Evolutionary conservation across 2,329 filamentous ascomycete genomes (phyloP), one percentile per base, ranked within the genome.

Genomic region (Alternaria sp.): DNA sequence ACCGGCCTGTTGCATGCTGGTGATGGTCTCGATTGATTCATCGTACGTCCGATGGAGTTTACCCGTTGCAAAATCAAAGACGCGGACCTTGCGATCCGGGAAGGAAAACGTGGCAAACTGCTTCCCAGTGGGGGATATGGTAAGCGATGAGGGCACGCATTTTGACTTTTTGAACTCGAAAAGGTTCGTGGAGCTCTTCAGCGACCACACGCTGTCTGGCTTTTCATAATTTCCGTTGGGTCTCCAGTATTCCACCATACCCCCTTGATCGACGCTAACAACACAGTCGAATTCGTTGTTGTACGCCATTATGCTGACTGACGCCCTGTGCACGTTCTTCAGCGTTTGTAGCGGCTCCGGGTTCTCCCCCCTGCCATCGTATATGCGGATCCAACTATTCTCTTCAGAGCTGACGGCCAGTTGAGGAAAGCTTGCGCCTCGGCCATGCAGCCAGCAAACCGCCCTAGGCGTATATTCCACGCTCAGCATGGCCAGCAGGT

Each of bases 101-200:
- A 97, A 89, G 0, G 95, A 99, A 68, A 95, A 89, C 0, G 92
- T 90, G 2, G 90, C 92, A 72, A 99, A 95, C 59, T 93, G 91
- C 56, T 90, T 86, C 5, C 94, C 93, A 0, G 90, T 90, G 0
- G 93, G 93, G 0, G 95, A 97, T 45, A 99, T 85, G 0, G 90
- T 91, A 48, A 99, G 82, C 10, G 91, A 91, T 4, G 88, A 87
- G 0, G 94, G 93, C 0, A 90, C 86, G 0, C 93, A 91, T 77
- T 97, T 98, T 31, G 76, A 86, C 79, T 97, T 98, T 73, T 96
- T 98, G 81, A 99, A 98, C 52, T 97, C 94, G 72, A 98, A 99
- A 1, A 99, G 83, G 71, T 91, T 95, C 3, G 95, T 99, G 1
- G 91, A 89, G 73, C 92, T 96, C 80, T 99, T 99, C 80, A 93